phyloP scores from a whole-genome alignment of 768 basidiomycete species.

The Xanthoconium purpureum region DNA sequence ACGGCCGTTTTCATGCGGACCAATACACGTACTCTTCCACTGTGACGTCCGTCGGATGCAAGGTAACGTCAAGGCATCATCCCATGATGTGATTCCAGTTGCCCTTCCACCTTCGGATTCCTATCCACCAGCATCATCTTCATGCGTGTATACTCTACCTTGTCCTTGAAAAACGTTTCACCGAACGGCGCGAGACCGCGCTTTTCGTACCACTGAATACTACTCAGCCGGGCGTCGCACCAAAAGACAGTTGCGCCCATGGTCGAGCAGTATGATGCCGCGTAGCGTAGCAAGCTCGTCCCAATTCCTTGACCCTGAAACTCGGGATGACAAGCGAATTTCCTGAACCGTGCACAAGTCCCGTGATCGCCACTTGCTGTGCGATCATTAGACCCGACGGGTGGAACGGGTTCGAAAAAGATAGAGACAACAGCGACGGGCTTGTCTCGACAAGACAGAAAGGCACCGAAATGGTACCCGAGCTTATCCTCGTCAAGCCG shows the following conservation, averaged over 20 bases:
- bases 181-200: conserved; percentile 52
- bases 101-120: background rate
- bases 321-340: conserved; percentile 55
- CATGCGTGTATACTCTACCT: conserved; percentile 58
- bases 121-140: conserved; percentile 29
- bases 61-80: background rate
- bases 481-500: conserved; percentile 49
- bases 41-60: background rate
- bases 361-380: background rate
- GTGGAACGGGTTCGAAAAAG: conserved; percentile 43
- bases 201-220: conserved; percentile 48
- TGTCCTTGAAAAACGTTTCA: conserved; percentile 48
- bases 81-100: background rate
- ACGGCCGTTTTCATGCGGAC: background rate
- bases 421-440: conserved; percentile 57
- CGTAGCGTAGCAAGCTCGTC: conserved; percentile 42
- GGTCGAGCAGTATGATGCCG: conserved; percentile 39
- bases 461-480: conserved; percentile 56
- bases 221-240: conserved; percentile 55
- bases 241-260: conserved; percentile 44
- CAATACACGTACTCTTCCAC: conserved; percentile 4
- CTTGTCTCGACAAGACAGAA: conserved; percentile 35
- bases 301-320: conserved; percentile 55
- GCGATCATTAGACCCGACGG: conserved; percentile 2
- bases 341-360: conserved; percentile 48